Evolutionary conservation across 257 asterid species (phyloP).

Genomic region (Forsythia viridissima): DNA sequence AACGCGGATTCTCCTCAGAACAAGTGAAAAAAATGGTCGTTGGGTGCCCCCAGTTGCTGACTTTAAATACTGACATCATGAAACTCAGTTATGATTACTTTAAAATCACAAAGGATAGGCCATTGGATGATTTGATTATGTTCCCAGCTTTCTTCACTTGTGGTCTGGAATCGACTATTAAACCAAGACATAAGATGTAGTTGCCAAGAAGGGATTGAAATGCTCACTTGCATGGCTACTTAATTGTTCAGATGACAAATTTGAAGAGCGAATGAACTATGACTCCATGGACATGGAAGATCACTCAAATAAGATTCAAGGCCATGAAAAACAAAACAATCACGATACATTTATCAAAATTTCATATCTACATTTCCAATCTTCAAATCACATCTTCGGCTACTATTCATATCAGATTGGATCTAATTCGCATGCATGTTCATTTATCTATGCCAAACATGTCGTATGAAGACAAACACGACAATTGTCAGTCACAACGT

Average conservation of each 20-base stretch:
- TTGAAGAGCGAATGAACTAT: slow-evolving; percentile 80
- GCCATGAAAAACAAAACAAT: too few relatives aligned
- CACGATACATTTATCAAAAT: too few relatives aligned
- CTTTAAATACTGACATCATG: slow-evolving; percentile 81
- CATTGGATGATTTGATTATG: slow-evolving; percentile 80
- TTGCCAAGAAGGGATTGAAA: slow-evolving; percentile 59
- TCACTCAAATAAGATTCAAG: too few relatives aligned
- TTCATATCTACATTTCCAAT: too few relatives aligned
- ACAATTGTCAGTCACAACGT: too few relatives aligned
- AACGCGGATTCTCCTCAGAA: slow-evolving; percentile 60
- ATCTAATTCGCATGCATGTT: too few relatives aligned
- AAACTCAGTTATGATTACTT: slow-evolving; percentile 66
- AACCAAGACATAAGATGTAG: slow-evolving; percentile 70
- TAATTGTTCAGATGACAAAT: slow-evolving; percentile 81
- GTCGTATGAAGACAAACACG: too few relatives aligned
- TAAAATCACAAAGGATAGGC: slow-evolving; percentile 58
- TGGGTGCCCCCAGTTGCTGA: slow-evolving; percentile 89
- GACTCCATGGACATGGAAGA: slow-evolving; percentile 79
- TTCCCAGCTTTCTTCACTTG: slow-evolving; percentile 95
- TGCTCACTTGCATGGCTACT: slow-evolving; percentile 95
- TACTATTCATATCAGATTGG: too few relatives aligned
- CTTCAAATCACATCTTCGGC: too few relatives aligned
- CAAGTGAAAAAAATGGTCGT: slow-evolving; percentile 77
- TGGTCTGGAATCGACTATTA: slow-evolving; percentile 75
- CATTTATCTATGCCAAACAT: too few relatives aligned